A percentile compares a stretch with the other conserved stretches of the same genome.
These are phyloP conservation scores for Solanum neorickii DNA, from an alignment of 257 asterid species.

Conservation along the genomic window DNA sequence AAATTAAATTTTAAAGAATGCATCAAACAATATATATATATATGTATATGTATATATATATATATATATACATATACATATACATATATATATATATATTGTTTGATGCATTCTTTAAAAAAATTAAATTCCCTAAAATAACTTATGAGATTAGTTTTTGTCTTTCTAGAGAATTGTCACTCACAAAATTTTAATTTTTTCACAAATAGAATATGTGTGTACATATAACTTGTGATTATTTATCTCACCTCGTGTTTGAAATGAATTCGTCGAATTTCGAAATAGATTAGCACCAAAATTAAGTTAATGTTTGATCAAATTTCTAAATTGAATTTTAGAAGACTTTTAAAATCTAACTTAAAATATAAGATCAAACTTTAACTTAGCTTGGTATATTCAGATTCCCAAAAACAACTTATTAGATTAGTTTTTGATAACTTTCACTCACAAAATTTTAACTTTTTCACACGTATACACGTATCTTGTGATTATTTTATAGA, in stretches of 20 bases:
- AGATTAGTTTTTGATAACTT: not conserved
- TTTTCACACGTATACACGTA: not conserved
- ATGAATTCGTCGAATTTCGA: not conserved
- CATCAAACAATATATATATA: too few relatives aligned
- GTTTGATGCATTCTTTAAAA: not conserved
- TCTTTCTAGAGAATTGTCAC: not conserved
- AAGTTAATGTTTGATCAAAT: not conserved
- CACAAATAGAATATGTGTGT: not conserved
- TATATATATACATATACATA: too few relatives aligned
- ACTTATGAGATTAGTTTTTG: not conserved
- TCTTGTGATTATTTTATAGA: not conserved
- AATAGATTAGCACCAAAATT: not conserved
- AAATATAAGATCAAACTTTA: not conserved
- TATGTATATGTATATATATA: too few relatives aligned
- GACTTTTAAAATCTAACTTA: too few relatives aligned
- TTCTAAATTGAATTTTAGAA: too few relatives aligned
- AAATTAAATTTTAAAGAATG: too few relatives aligned
- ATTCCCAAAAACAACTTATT: not conserved
- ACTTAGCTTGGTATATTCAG: not conserved
- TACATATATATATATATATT: not conserved
- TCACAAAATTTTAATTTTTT: not conserved
- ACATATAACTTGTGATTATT: not conserved
- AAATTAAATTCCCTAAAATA: too few relatives aligned
- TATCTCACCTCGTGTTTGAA: accelerated
- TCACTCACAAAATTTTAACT: not conserved